Base-by-base conservation (phyloP, 768 basidiomycete species). In the Favolaschia claudopus region DNA sequence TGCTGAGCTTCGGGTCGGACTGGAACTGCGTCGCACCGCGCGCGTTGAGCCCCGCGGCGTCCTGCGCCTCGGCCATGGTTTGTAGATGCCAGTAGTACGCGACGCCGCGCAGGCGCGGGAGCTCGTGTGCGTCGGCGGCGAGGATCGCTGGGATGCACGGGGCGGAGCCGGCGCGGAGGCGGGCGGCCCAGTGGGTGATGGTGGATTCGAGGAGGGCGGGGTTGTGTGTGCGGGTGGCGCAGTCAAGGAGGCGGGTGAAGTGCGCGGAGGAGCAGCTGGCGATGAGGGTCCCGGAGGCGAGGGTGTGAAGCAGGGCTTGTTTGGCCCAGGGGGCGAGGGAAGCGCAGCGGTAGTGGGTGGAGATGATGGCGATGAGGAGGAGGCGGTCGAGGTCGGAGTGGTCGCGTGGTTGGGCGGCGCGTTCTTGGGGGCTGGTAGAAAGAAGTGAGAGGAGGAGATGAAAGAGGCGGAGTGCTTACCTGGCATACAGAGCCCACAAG, bases 271-370 rank as follows among this genome's bases (percentile, higher is more conserved):
- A 71, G 64, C 73, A 76, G 31, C 75, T 69, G 8, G 74, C 70
- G 37, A 72, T 58, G 65, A 74, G 69, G 19, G 68, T 55, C n/a
- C 63, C 37, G 58, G 71, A 56, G 10, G 60, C 49, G 32, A 74
- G 68, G 19, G 68, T 69, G 6, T 42, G 42, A 37, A 68, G 44
- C 53, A 85, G 70, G 6, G 78, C 76, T 22, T 72, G 55, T 40
- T 77, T 65, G 5, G 77, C 74, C 84, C 84, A 86, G 19, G 62
- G 65, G 58, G 81, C 77, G 60, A 84, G 74, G 20, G 70, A 71
- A 27, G 74, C 74, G 65, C 83, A 83, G 36, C 79, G 75, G 68
- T 83, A 83, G 55, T 80, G 82, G 57, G 79, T 73, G 17, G 83
- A 76, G 60, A 85, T 82, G 33, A 77, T 74, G 38, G 81, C 75